Base-by-base conservation (phyloP, 2,329 filamentous ascomycete species). In the Trichoderma semiorbis region DNA sequence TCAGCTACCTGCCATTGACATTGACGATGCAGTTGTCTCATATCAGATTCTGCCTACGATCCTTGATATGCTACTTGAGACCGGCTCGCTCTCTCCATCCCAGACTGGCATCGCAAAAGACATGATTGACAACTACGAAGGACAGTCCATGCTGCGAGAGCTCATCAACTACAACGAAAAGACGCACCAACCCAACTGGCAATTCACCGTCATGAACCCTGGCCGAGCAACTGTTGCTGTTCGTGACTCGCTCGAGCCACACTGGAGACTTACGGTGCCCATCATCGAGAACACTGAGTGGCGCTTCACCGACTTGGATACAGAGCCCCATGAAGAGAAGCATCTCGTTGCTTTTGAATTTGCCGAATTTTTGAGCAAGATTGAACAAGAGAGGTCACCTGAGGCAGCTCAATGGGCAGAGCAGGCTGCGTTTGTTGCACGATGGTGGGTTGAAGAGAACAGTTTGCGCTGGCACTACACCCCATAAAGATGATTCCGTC, bases 1-100 rank as follows among this genome's bases (percentile, higher is more conserved):
- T 2, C 73, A 77, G 34, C 75, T 81, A 34, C 79, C 79, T 2
- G 72, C 75, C n/a, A 69, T 81, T 7, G 78, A 80, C 60, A 76
- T 80, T 70, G 72, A 78, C 24, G 77, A 78, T 43, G 76, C 79
- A n/a, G 77, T 79, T 10, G 77, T 77, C 16, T 79, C 79, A 28
- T 73, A 78, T 57, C 79, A 79, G 26, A 78, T 81, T 28, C 75
- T 81, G 7, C 79, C 79, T 1, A 80, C 79, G 10, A 77, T 80
- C 36, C 77, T 80, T 55, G 79, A 80, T 39, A 73, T 80, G 1
- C 77, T 80, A 34, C 73, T 79, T 72, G 78, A 79, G 67, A 79
- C 76, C 6, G 77, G 75, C 39, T 81, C 79, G 11, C 73, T 78
- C 5, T 72, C 73, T 26, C 58, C 72, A 5, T 39, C 73, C 12